phyloP scores from a whole-genome alignment of 495 filamentous ascomycete genomes.

The Podospora pseudoanserina region DNA sequence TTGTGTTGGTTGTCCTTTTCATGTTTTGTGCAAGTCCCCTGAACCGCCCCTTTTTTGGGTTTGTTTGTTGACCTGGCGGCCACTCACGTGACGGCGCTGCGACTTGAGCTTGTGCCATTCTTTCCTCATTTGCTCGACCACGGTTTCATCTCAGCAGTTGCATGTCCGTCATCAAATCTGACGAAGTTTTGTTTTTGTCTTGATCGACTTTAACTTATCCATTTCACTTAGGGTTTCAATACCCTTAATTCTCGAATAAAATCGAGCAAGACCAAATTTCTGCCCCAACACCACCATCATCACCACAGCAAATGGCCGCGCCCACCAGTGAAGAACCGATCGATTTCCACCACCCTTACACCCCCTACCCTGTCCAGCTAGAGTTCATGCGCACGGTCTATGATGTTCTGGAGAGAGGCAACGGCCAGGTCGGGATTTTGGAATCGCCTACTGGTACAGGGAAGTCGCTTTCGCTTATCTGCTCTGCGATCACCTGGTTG shows the following conservation, averaged over 20 bases:
- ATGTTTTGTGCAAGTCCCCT: not conserved
- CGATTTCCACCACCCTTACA: constrained; percentile 88
- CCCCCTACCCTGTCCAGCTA: constrained; percentile 85
- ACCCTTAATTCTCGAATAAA: not conserved
- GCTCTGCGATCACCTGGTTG: constrained; percentile 88
- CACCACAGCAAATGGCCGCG: not conserved
- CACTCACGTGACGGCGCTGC: constrained; percentile 4
- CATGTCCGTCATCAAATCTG: not conserved
- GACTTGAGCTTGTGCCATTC: not conserved
- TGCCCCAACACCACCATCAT: not conserved
- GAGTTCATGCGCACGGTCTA: constrained; percentile 90
- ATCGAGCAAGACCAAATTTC: not conserved
- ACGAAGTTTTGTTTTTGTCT: not conserved
- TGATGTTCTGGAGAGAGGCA: constrained; percentile 70
- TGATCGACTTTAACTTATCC: not conserved
- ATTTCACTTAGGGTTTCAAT: not conserved
- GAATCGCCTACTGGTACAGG: constrained; percentile 90
- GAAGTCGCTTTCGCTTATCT: constrained; percentile 97
- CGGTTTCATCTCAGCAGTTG: not conserved
- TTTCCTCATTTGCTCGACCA: not conserved
- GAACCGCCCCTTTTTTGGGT: not conserved
- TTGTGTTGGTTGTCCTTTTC: not conserved
- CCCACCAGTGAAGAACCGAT: constrained; percentile 1
- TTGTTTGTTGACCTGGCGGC: constrained; percentile 5
- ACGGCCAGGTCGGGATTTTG: constrained; percentile 78